Evolutionary conservation across 1,284 basidiomycete genomes (phyloP), one percentile per base, ranked within the genome.

Genomic region (Fistulinella cinereoalba): DNA sequence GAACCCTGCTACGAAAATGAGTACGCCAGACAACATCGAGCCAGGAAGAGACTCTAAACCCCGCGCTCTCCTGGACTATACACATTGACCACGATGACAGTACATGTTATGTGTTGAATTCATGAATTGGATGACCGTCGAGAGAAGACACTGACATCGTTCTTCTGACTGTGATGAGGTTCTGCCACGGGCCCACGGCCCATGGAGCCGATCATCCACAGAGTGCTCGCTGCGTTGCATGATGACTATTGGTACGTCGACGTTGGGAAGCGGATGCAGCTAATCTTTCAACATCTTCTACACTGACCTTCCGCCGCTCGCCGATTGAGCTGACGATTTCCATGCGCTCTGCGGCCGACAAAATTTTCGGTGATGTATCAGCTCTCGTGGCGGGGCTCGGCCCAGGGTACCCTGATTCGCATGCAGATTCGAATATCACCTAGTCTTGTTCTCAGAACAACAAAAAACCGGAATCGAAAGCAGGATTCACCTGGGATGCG

Each of bases 241-340:
- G 3, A 6, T 32, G 46, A 31, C n/a, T 21, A 16, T 46, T 24
- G 6, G 21, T 19, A 27, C 29, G 32, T 36, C 33, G 47, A 43
- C 34, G 25, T 16, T 27, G 11, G 6, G 52, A 50, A 25, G 24
- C 45, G 4, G 55, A 60, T 12, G 57, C 44, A 21, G 51, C 51
- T 2, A 58, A 46, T 41, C 22, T 47, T 52, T 57, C 55, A 23
- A 56, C 1, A 8, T 56, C 56, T 44, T 60, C 44, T 10, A 37
- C 44, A n/a, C 31, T 53, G 33, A 51, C 19, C 37, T 44, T 47
- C 8, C 36, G 37, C 18, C 31, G 22, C 31, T 49, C 39, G 27
- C 13, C 33, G 23, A 44, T 19, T 6, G 32, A 21, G 3, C 39
- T 31, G 32, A 41, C 18, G 6, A 38, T 49, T 23, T 3, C 18